Evolutionary conservation across 176 grass and related monocot species (phyloP).

Genomic region (Eragrostis curvula): DNA sequence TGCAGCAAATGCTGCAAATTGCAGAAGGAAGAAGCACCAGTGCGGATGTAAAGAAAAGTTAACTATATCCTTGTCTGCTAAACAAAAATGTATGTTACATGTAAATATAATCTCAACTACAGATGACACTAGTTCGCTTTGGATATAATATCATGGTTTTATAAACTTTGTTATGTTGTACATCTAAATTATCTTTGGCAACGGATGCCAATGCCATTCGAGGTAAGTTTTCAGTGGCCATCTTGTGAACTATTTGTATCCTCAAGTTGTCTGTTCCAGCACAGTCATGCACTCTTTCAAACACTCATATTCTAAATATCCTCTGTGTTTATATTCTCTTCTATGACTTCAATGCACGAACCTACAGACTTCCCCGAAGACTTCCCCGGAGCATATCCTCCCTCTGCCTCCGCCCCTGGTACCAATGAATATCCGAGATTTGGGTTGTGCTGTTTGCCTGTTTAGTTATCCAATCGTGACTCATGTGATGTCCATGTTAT

Average conservation of each 20-base stretch:
- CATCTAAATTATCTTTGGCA: neutral
- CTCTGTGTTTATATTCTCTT: conserved; percentile 43
- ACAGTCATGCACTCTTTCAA: neutral
- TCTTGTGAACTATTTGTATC: neutral
- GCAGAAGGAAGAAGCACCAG: neutral
- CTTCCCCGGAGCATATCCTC: too few relatives aligned
- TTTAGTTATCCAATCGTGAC: too few relatives aligned
- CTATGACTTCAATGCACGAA: conserved; percentile 49
- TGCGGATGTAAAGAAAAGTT: neutral
- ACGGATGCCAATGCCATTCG: neutral
- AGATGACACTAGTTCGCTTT: neutral
- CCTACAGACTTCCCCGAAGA: conserved; percentile 47
- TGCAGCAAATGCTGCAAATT: neutral
- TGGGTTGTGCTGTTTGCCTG: too few relatives aligned
- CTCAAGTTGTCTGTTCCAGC: neutral
- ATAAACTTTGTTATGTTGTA: neutral
- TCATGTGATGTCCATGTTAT: too few relatives aligned
- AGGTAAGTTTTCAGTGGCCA: neutral
- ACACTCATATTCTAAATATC: conserved; percentile 36
- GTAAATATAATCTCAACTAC: neutral
- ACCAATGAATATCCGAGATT: too few relatives aligned
- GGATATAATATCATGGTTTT: neutral
- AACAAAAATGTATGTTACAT: neutral
- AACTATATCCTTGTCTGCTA: neutral
- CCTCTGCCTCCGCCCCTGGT: too few relatives aligned